Conservation (phyloP, 2,329 filamentous ascomycete genomes). For the Daldinia sp. region DNA sequence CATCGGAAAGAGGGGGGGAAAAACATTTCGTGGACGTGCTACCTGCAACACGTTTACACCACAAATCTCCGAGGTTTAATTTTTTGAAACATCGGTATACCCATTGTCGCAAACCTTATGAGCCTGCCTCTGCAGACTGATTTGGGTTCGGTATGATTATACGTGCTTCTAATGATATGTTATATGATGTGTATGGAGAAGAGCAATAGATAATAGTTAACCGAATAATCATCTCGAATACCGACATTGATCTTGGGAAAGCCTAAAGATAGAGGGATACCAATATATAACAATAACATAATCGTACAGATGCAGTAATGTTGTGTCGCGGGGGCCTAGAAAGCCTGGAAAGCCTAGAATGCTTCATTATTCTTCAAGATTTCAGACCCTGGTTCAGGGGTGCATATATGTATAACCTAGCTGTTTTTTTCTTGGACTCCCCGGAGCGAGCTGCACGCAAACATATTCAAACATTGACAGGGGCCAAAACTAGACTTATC, state of each 20-base stretch:
- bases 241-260: not conserved
- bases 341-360: not conserved
- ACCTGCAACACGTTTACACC: conserved; percentile 19
- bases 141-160: not conserved
- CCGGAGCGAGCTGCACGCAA: conserved; percentile 3
- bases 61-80: conserved; percentile 35
- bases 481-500: conserved; percentile 13
- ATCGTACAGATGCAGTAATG: too few species aligned
- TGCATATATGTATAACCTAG: conserved; percentile 9
- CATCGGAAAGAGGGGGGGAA: not conserved
- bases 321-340: not conserved
- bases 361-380: not conserved
- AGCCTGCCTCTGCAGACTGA: not conserved
- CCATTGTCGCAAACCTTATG: not conserved
- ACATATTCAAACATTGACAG: conserved; percentile 3
- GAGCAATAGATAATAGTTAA: too few species aligned
- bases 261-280: not conserved
- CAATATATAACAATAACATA: too few species aligned
- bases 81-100: conserved; percentile 21
- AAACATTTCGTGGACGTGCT: conserved; percentile 17
- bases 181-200: too few species aligned
- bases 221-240: not conserved
- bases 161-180: not conserved
- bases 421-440: not conserved
- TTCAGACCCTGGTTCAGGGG: conserved; percentile 33